These are phyloP conservation scores for Apostasia ramifera DNA, from an alignment of 106 monocot genomes.

Conservation along the genomic window DNA sequence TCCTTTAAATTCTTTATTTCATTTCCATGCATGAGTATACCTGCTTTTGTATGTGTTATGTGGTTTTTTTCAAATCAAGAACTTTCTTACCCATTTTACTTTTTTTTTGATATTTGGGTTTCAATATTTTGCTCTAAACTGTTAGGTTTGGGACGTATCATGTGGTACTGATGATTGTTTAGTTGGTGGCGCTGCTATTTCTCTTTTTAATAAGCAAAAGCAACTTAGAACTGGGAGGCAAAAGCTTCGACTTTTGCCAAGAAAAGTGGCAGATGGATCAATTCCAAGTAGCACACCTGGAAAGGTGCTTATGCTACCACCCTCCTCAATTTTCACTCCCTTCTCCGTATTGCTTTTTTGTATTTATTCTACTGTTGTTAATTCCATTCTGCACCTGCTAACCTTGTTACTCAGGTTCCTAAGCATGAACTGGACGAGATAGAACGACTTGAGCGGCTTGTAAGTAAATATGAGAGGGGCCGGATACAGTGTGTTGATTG, in stretches of 20 bases:
- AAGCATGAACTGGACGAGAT: slow-evolving; percentile 74
- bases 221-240: slow-evolving; percentile 84
- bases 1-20: too few species aligned
- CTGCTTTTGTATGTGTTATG: too few species aligned
- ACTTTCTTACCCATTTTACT: not conserved
- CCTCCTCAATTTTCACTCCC: too few species aligned
- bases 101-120: too few species aligned
- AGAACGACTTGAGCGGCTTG: slow-evolving; percentile 87
- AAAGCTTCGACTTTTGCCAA: slow-evolving; percentile 78
- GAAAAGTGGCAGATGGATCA: slow-evolving; percentile 83
- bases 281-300: slow-evolving; percentile 90
- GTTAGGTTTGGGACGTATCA: slow-evolving; percentile 91
- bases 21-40: too few species aligned
- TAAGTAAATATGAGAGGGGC: slow-evolving; percentile 90
- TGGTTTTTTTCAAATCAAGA: not conserved
- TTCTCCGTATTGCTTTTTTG: not conserved
- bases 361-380: not conserved
- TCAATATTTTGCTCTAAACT: not conserved
- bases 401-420: slow-evolving; percentile 47
- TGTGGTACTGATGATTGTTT: slow-evolving; percentile 37
- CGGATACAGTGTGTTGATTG: slow-evolving; percentile 90
- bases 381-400: not conserved
- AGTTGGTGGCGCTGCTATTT: slow-evolving; percentile 83
- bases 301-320: slow-evolving; percentile 41
- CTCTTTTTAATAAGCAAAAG: slow-evolving; percentile 83